Conservation (phyloP, 1,284 basidiomycete genomes). For the Moniliophthora roreri region DNA sequence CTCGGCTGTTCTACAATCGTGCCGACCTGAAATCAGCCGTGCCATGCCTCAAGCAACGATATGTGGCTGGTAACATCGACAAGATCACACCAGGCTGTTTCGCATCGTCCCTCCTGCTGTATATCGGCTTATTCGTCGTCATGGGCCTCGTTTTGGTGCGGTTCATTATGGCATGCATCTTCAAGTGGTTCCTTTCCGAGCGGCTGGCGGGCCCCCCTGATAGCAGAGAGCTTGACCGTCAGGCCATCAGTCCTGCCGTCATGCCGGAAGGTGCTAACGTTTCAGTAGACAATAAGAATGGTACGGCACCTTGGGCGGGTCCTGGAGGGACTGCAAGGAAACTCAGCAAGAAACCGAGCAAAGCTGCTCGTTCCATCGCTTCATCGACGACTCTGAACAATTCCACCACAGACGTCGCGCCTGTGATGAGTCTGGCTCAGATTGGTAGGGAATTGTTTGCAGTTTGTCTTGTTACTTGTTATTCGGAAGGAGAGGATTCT, state of each 20-base stretch:
- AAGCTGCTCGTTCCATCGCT: constrained; percentile 45
- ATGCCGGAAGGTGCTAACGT: constrained; percentile 95
- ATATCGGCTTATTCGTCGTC: constrained; percentile 90
- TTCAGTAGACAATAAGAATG: constrained; percentile 83
- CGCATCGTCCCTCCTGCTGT: constrained; percentile 87
- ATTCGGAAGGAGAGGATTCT: constrained; percentile 95
- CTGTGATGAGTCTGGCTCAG: constrained; percentile 79
- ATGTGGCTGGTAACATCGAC: constrained; percentile 93
- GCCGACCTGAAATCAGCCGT: constrained; percentile 67
- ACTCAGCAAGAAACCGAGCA: constrained; percentile 38
- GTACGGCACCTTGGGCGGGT: constrained; percentile 92
- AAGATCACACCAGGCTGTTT: constrained; percentile 97
- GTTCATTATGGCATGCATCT: constrained; percentile 95
- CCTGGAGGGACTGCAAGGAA: constrained; percentile 49
- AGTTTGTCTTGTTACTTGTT: constrained; percentile 95
- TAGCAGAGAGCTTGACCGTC: constrained; percentile 64
- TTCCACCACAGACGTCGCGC: constrained; percentile 40
- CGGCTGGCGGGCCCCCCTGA: constrained; percentile 75
- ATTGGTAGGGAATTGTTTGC: constrained; percentile 95
- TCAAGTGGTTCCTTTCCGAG: constrained; percentile 93
- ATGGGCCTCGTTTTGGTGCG: constrained; percentile 88
- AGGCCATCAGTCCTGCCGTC: constrained; percentile 89
- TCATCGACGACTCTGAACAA: constrained; percentile 54
- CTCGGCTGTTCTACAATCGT: constrained; percentile 78
- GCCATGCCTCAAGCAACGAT: constrained; percentile 81